A percentile compares a stretch with the other conserved stretches of the same genome.
Conservation (phyloP, 108 stramenopile species). For the Cyclotella atomus region DNA sequence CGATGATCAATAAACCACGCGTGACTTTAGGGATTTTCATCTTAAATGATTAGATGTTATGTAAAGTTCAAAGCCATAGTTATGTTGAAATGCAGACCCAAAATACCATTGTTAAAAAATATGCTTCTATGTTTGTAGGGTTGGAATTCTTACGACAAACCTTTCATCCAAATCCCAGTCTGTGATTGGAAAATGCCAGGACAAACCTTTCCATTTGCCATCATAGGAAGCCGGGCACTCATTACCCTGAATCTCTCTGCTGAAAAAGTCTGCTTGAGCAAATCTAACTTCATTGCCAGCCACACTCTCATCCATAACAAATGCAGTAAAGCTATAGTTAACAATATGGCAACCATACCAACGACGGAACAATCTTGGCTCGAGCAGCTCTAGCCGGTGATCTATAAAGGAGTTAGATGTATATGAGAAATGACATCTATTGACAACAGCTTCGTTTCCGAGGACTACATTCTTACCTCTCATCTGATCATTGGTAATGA, state of each 20-base stretch:
- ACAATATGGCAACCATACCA: constrained; percentile 88
- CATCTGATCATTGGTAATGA: constrained; percentile 88
- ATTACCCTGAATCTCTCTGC: constrained; percentile 88
- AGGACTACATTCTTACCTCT: too few species aligned
- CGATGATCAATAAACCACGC: too few species aligned
- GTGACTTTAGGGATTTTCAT: too few species aligned
- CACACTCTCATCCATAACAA: constrained; percentile 62
- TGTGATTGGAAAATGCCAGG: constrained; percentile 88
- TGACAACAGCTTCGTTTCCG: too few species aligned
- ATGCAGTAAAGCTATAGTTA: constrained; percentile 82
- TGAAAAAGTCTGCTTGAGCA: constrained; percentile 78
- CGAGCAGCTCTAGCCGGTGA: constrained; percentile 80
- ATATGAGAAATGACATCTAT: too few species aligned
- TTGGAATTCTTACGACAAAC: constrained; percentile 73
- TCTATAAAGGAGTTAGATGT: too few species aligned
- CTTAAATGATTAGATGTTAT: too few species aligned
- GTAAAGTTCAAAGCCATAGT: too few species aligned
- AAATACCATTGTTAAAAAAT: too few species aligned
- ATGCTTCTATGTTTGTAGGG: too few species aligned
- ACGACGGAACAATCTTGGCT: constrained; percentile 78
- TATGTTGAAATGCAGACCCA: too few species aligned
- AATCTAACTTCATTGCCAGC: constrained; percentile 74
- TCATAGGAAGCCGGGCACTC: constrained; percentile 13
- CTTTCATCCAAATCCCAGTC: constrained; percentile 83
- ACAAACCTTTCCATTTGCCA: constrained; percentile 35